Evolutionary conservation across 257 asterid genomes (phyloP), one percentile per base, ranked within the genome.

Genomic region (Penstemon davidsonii): DNA sequence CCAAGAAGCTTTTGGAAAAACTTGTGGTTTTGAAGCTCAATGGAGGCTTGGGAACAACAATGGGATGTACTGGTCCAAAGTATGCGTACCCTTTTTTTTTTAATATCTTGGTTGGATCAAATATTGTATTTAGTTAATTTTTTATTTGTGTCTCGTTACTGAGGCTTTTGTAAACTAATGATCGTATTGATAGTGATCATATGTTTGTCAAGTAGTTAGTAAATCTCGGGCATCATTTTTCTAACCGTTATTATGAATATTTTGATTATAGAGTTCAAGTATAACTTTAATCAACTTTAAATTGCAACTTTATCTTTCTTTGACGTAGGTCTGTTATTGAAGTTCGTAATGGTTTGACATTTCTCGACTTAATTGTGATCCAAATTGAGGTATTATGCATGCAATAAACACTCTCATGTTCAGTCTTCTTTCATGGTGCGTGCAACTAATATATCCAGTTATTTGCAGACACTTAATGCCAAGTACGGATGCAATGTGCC

Each of bases 11-110:
- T 66, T 76, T 94, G 75, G 92, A 91, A 81, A 94, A 94, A 81
- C 96, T 94, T 67, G 99, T 83, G 67, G 99, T 94, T 53, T 68
- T 94, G 62, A 94, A 94, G 86, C 99, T 94, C 74, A 94, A 94
- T 72, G 99, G 99, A 80, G 99, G 99, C 45, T 83, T 94, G 86
- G 99, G 99, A 73, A 94, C 99, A 59, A 94, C 99, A 11, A 94
- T 94, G 99, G 99, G 99, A 5, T 94, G 99, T 77, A 94, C 96
- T 12, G 99, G 99, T 56, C 99, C 99, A 55, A 91, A 94, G 99
- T 94, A 89, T 60, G 90, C 38, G 53, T 41, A 58, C 66, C 5
- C 5, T 50, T 37, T n/a, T 44, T 44, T 45, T 45, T 53, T 41
- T 47, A 12, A 19, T 25, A 25, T 25, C 33, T 25, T 25, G 33